Evolutionary conservation across 2,329 filamentous ascomycete genomes (phyloP).

Genomic region (Arthrobotrys megalospora): DNA sequence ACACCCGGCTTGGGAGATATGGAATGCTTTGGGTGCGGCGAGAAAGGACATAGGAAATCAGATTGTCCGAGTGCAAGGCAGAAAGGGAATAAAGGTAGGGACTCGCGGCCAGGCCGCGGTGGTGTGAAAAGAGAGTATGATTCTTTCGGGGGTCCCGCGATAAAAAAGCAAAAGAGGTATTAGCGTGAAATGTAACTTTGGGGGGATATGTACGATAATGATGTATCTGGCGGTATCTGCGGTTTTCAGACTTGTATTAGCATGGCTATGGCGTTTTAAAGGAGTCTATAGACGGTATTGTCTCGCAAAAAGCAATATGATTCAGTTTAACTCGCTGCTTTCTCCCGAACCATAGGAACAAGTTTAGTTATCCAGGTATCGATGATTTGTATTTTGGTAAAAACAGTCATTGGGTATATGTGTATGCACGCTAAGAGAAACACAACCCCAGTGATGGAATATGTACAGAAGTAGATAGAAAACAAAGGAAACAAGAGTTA

Average conservation of each 20-base stretch:
- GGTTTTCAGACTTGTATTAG: slow-evolving; percentile 1
- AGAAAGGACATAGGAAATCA: slow-evolving; percentile 32
- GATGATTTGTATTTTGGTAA: slow-evolving; percentile 4
- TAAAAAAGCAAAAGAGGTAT: slow-evolving; percentile 45
- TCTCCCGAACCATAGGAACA: background rate
- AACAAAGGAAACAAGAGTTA: slow-evolving; percentile 6
- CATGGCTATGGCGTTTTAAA: slow-evolving; percentile 20
- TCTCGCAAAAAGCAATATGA: background rate
- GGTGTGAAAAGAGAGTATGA: slow-evolving; percentile 26
- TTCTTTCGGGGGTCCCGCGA: slow-evolving; percentile 7
- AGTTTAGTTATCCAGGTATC: background rate
- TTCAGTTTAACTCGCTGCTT: background rate
- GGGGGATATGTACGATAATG: slow-evolving; percentile 12
- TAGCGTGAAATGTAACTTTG: background rate
- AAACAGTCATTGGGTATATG: slow-evolving; percentile 45
- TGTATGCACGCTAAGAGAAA: slow-evolving; percentile 40
- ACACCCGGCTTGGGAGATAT: slow-evolving; percentile 3
- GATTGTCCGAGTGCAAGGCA: slow-evolving; percentile 31
- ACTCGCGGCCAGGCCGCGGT: background rate
- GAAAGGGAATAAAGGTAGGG: background rate
- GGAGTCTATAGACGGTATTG: background rate
- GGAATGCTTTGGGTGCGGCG: slow-evolving; percentile 35
- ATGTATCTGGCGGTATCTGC: slow-evolving; percentile 7
- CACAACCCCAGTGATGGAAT: slow-evolving; percentile 19
- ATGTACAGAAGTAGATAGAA: slow-evolving; percentile 45